These are phyloP conservation scores for Onygena corvina DNA, from an alignment of 2,329 filamentous ascomycete genomes.

Conservation along the genomic window DNA sequence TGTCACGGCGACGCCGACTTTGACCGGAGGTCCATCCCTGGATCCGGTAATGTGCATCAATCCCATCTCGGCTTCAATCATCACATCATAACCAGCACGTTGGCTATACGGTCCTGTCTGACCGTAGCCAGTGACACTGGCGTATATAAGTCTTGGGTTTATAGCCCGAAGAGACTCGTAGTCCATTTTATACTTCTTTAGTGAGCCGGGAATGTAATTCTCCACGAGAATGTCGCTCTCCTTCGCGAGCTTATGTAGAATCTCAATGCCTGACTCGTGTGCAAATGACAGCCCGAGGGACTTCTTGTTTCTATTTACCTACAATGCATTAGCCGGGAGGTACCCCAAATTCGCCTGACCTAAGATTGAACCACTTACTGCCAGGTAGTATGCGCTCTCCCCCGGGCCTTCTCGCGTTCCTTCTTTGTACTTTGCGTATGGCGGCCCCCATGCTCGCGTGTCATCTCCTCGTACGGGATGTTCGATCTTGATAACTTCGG, in stretches of 20 bases:
- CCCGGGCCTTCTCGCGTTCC: constrained; percentile 53
- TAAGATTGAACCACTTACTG: constrained; percentile 43
- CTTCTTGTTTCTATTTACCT: constrained; percentile 97
- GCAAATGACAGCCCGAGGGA: constrained; percentile 87
- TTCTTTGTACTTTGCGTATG: constrained; percentile 67
- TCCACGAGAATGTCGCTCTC: constrained; percentile 90
- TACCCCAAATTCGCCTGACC: neutral
- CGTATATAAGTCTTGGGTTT: constrained; percentile 82
- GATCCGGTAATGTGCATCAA: constrained; percentile 96
- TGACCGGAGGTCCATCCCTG: constrained; percentile 80
- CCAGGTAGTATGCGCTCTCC: constrained; percentile 89
- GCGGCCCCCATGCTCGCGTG: constrained; percentile 90
- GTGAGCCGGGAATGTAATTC: constrained; percentile 81
- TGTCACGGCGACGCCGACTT: constrained; percentile 93
- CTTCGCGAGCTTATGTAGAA: constrained; percentile 71
- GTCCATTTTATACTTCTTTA: constrained; percentile 86
- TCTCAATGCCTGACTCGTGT: constrained; percentile 66
- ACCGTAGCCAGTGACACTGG: constrained; percentile 92
- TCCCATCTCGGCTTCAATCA: constrained; percentile 97
- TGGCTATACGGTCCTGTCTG: constrained; percentile 84
- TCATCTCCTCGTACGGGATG: constrained; percentile 86
- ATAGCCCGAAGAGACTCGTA: constrained; percentile 67
- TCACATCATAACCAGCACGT: constrained; percentile 92
- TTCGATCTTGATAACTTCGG: constrained; percentile 95
- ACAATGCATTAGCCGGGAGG: neutral